Conservation (phyloP, 169 alveolate genomes). For the Eimeria falciformis region DNA sequence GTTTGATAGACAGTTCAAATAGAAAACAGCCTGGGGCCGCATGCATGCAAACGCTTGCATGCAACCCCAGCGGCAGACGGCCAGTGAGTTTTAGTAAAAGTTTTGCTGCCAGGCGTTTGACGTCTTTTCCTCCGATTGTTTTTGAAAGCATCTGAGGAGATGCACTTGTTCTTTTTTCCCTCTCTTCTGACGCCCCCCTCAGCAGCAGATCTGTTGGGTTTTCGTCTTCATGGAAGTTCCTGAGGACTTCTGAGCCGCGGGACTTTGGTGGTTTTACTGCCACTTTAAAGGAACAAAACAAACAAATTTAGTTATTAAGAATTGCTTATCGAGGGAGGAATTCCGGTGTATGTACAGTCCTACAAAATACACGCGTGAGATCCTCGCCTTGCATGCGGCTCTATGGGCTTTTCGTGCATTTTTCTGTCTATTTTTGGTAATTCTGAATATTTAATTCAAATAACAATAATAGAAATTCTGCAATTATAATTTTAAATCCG, state of each 20-base stretch:
- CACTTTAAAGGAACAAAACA: no score
- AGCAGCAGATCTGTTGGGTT: not conserved
- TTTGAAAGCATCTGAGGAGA: not conserved
- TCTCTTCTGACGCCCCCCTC: not conserved
- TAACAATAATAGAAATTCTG: not conserved
- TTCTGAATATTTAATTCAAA: not conserved
- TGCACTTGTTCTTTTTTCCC: not conserved
- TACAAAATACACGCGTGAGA: no score
- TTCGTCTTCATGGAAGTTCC: no score
- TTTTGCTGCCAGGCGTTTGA: not conserved
- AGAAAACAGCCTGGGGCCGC: not conserved
- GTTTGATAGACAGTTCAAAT: not conserved
- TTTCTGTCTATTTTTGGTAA: no score
- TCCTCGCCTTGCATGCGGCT: no score
- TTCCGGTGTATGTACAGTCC: no score
- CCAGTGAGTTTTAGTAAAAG: not conserved
- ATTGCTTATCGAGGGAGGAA: no score
- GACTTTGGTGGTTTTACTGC: no score
- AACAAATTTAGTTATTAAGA: no score
- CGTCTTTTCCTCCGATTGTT: not conserved
- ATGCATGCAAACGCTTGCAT: not conserved
- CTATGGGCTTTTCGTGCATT: no score
- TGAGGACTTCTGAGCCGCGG: no score
- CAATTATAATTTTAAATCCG: not conserved
- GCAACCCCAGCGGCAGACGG: not conserved